Evolutionary conservation across 2,329 filamentous ascomycete species (phyloP).

Genomic region (Fusarium cyanostomum): DNA sequence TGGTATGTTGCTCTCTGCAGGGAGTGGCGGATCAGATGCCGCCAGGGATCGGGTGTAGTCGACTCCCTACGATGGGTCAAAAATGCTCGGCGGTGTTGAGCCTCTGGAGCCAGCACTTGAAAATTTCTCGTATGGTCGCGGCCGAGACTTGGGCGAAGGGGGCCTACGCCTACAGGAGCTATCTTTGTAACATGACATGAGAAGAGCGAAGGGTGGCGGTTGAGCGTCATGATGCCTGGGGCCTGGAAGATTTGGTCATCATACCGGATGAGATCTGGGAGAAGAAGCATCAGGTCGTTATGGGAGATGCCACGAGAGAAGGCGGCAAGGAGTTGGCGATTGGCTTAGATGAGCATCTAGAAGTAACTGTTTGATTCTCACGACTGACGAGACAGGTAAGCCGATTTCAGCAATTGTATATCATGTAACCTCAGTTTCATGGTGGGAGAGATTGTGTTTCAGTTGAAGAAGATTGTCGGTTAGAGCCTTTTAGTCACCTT

Average conservation of each 20-base stretch:
- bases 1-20: neutral
- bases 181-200: neutral
- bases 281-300: neutral
- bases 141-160: neutral
- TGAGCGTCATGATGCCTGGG: neutral
- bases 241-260: neutral
- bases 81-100: neutral
- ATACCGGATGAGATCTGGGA: neutral
- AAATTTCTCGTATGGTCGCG: too few species aligned
- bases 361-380: neutral
- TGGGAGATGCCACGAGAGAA: neutral
- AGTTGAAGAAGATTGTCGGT: neutral
- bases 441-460: too few species aligned
- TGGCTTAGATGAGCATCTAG: neutral
- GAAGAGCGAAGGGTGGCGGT: neutral
- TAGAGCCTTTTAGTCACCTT: neutral
- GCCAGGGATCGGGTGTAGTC: neutral
- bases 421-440: neutral
- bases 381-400: neutral
- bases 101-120: too few species aligned
- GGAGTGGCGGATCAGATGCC: neutral
- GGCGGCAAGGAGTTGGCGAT: neutral
- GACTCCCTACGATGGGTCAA: neutral
- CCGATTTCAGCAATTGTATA: neutral
- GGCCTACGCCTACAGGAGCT: neutral